Evolutionary conservation across 148 eudicot genomes (phyloP), one percentile per base, ranked within the genome.

Genomic region (Silene latifolia): DNA sequence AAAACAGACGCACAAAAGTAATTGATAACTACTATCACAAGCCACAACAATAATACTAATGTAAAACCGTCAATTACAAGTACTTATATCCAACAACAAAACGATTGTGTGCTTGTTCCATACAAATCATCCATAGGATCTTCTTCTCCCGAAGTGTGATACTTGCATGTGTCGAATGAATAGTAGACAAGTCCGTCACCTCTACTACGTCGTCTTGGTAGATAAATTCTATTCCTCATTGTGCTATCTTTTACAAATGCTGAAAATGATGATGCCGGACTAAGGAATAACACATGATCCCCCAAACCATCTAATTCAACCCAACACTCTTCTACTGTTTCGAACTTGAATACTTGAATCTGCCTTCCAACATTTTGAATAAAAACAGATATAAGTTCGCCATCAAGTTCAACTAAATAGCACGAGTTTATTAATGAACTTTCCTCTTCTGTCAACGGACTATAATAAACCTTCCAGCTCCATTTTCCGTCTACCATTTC

Each of bases 341-440:
- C 42, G 29, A 75, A 54, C 51, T 20, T 53, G 18, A 75, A 75
- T 66, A 76, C 57, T 44, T 68, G 65, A 58, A 67, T 21, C 63
- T 8, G 0, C 64, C 66, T 76, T 59, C 72, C 78, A 32, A 12
- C 2, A 10, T 39, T 11, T 1, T 63, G 66, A 27, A 27, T 27
- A 27, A 27, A 27, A 27, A 27, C 29, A 27, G 29, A 27, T 27
- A 27, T 27, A 27, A 27, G 29, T 27, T 27, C 29, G 29, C 29
- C 29, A 27, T 27, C 29, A 27, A 27, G 29, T 27, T 27, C 29
- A 27, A 27, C 29, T 27, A 27, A 27, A 27, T 27, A 27, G 29
- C 29, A 27, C 29, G 29, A 27, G 15, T 67, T 29, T 32, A 76
- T n/a, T n/a, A n/a, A n/a, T n/a, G n/a, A 67, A 0, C 63, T 2